Evolutionary conservation across 2,329 filamentous ascomycete species (phyloP).

Genomic region (Fusarium globosum): DNA sequence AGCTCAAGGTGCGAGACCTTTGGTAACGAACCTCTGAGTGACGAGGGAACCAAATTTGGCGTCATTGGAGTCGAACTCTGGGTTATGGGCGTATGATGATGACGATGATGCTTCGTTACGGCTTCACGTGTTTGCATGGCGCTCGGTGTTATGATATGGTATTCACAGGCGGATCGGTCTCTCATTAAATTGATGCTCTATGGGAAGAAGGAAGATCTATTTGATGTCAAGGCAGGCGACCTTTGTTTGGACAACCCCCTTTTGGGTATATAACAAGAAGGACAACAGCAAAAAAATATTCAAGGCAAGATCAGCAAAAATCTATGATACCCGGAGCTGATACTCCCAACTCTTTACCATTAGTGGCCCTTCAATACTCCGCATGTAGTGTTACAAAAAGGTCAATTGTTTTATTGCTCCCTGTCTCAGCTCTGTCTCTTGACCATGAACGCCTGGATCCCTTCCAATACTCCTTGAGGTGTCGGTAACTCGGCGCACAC

Average conservation of each 20-base stretch:
- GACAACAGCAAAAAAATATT: constrained; percentile 11
- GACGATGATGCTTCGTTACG: constrained; percentile 25
- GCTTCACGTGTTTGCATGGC: constrained; percentile 24
- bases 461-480: constrained; percentile 79
- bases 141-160: constrained; percentile 31
- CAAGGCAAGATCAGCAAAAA: constrained; percentile 29
- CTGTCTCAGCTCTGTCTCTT: constrained; percentile 23
- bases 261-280: constrained; percentile 19
- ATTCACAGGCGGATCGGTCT: constrained; percentile 7
- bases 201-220: not conserved
- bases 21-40: constrained; percentile 92
- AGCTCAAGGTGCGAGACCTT: constrained; percentile 90
- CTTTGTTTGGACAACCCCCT: not conserved
- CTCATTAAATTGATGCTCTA: constrained; percentile 10
- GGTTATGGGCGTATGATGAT: constrained; percentile 75
- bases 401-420: constrained; percentile 3
- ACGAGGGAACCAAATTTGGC: constrained; percentile 92
- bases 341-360: constrained; percentile 37
- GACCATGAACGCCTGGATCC: constrained; percentile 62
- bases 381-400: not conserved
- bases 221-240: not conserved
- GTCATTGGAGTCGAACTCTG: constrained; percentile 92
- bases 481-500: constrained; percentile 86
- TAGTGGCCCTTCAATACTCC: not conserved
- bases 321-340: constrained; percentile 47